phyloP scores from a whole-genome alignment of 2,329 filamentous ascomycete genomes.

The Talaromyces sp. region DNA sequence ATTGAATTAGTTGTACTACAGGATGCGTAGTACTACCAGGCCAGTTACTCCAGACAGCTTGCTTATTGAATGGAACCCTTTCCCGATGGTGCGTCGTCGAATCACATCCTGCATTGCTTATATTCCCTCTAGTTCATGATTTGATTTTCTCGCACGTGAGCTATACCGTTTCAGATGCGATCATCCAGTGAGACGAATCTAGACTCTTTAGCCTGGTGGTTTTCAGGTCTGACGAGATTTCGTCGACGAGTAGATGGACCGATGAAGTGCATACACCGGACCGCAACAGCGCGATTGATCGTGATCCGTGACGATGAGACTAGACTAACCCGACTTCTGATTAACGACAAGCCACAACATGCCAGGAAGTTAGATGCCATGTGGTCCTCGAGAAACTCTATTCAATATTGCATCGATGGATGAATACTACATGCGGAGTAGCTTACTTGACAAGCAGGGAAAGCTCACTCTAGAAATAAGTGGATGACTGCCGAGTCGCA shows the following conservation, averaged over 20 bases:
- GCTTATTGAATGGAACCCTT: background rate
- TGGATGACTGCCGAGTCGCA: background rate
- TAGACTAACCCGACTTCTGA: background rate
- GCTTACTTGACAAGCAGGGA: background rate
- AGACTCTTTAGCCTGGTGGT: background rate
- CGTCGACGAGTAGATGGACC: background rate
- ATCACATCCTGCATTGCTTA: background rate
- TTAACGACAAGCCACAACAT: background rate
- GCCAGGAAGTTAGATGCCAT: background rate
- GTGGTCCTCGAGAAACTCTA: background rate
- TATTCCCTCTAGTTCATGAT: background rate
- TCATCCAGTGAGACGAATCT: background rate
- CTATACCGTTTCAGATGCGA: background rate
- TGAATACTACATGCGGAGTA: background rate
- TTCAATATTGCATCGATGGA: background rate
- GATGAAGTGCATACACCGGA: background rate
- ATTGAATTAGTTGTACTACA: background rate
- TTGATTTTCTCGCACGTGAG: background rate
- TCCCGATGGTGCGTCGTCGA: background rate
- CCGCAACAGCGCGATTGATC: background rate
- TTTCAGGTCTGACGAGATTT: too few species aligned
- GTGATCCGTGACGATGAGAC: background rate
- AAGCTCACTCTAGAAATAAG: too few species aligned
- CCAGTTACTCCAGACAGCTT: too few species aligned
- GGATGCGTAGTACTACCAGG: too few species aligned